phyloP scores from a whole-genome alignment of 2,329 filamentous ascomycete genomes.

The Nothomitra cinnamomea region DNA sequence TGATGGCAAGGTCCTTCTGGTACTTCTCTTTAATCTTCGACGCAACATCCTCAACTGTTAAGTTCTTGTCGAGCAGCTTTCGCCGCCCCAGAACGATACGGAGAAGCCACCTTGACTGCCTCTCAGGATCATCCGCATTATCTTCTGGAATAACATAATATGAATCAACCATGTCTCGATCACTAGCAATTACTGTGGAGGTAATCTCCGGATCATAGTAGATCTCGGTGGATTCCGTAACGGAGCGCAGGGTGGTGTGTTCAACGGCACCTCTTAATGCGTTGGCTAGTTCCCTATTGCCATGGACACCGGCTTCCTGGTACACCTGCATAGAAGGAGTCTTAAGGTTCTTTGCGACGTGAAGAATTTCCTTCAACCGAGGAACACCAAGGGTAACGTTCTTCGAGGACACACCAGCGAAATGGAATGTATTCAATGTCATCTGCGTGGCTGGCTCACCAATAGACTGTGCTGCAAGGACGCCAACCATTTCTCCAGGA shows the following conservation, averaged over 20 bases:
- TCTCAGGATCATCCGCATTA: conserved; percentile 40
- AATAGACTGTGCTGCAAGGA: conserved; percentile 93
- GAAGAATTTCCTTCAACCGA: conserved; percentile 97
- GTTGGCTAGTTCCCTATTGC: conserved; percentile 67
- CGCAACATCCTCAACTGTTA: conserved; percentile 84
- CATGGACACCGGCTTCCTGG: conserved; percentile 42
- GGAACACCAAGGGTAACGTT: conserved; percentile 98
- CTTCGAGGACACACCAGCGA: conserved; percentile 98
- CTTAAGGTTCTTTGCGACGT: conserved; percentile 95
- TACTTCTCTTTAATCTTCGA: conserved; percentile 80
- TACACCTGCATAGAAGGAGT: conserved; percentile 95
- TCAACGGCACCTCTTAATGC: conserved; percentile 76
- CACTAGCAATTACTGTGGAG: conserved; percentile 68
- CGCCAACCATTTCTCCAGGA: conserved; percentile 97
- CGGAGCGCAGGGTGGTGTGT: conserved; percentile 81
- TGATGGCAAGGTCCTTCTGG: conserved; percentile 67
- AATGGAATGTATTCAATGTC: conserved; percentile 99
- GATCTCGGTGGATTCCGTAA: conserved; percentile 84
- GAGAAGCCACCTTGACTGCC: conserved; percentile 85
- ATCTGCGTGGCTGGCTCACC: conserved; percentile 98
- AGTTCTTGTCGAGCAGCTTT: conserved; percentile 85
- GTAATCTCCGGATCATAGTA: conserved; percentile 92
- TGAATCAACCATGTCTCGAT: conserved; percentile 87
- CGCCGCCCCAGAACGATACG: conserved; percentile 86
- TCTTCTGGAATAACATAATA: conserved; percentile 92